phyloP scores from a whole-genome alignment of 495 filamentous ascomycete genomes.

The Staphylotrichum longicolle region DNA sequence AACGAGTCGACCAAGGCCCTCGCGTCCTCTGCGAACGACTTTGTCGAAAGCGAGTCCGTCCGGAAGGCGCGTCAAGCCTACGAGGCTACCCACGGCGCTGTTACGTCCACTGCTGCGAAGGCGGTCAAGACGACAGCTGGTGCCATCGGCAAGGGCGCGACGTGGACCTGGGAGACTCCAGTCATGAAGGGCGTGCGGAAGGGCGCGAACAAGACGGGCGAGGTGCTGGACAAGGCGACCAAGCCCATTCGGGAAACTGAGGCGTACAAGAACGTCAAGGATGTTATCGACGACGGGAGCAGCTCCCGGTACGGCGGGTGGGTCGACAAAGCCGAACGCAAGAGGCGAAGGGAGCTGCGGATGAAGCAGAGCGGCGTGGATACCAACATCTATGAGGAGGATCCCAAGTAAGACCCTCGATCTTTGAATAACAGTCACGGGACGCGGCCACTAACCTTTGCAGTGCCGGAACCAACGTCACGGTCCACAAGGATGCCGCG shows the following conservation, averaged over 20 bases:
- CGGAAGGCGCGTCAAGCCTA: conserved; percentile 83
- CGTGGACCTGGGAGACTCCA: conserved; percentile 95
- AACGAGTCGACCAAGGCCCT: conserved; percentile 96
- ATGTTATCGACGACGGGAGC: conserved; percentile 95
- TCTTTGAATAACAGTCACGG: no score
- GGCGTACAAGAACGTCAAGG: conserved; percentile 89
- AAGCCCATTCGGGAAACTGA: conserved; percentile 90
- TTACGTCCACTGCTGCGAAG: conserved; percentile 66
- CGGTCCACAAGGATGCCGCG: conserved; percentile 90
- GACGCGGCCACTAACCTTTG: conserved; percentile 22
- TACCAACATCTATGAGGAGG: conserved; percentile 66
- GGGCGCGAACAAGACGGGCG: conserved; percentile 79
- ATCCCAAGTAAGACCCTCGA: conserved; percentile 71
- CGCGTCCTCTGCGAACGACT: conserved; percentile 79
- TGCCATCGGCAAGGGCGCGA: conserved; percentile 81
- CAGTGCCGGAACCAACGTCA: conserved; percentile 91
- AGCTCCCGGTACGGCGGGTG: conserved; percentile 95
- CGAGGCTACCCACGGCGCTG: conserved; percentile 73
- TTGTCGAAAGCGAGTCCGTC: conserved; percentile 92
- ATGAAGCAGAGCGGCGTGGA: conserved; percentile 59
- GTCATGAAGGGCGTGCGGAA: conserved; percentile 90
- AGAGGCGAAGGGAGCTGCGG: conserved; percentile 67
- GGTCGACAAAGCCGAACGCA: conserved; percentile 91
- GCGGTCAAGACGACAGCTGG: conserved; percentile 82
- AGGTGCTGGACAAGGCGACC: conserved; percentile 87